Evolutionary conservation across 352 stramenopile genomes (phyloP).

Genomic region (Pythium rishiriense): DNA sequence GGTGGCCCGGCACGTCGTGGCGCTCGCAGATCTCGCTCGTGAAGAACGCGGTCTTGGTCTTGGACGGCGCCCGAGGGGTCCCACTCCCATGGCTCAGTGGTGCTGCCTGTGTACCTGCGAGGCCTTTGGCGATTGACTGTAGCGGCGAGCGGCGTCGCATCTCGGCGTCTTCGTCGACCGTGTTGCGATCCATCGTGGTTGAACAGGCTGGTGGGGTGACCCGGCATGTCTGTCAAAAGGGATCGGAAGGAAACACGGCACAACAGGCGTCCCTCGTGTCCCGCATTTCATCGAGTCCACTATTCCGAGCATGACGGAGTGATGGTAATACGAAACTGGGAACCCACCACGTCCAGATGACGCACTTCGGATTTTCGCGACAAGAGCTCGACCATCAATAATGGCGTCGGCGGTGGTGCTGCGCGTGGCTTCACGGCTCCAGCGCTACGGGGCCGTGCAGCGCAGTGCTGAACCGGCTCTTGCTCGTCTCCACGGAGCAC

Average conservation of each 20-base stretch:
- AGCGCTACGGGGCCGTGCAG: neutral
- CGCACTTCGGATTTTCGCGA: neutral
- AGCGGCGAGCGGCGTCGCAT: constrained; percentile 18
- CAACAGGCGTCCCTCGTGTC: constrained; percentile 18
- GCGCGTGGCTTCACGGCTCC: neutral
- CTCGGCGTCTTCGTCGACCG: neutral
- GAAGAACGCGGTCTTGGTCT: constrained; percentile 24
- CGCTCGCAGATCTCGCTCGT: constrained; percentile 35
- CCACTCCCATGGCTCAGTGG: too few species aligned
- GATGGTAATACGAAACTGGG: too few species aligned
- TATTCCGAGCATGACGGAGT: constrained; percentile 6
- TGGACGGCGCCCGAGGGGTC: too few species aligned
- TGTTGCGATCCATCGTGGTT: neutral
- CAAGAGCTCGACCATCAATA: neutral
- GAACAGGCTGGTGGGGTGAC: too few species aligned
- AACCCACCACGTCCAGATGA: neutral
- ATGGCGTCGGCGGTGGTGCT: constrained; percentile 2
- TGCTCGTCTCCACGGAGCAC: neutral
- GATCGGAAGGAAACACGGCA: neutral
- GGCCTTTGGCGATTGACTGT: constrained; percentile 7
- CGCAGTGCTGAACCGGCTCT: neutral
- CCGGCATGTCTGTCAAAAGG: neutral
- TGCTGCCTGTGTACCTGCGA: neutral
- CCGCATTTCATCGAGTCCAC: constrained; percentile 3
- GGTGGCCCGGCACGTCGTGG: constrained; percentile 32